phyloP scores from a whole-genome alignment of 2,329 filamentous ascomycete species.

The Byssochlamys sp. region DNA sequence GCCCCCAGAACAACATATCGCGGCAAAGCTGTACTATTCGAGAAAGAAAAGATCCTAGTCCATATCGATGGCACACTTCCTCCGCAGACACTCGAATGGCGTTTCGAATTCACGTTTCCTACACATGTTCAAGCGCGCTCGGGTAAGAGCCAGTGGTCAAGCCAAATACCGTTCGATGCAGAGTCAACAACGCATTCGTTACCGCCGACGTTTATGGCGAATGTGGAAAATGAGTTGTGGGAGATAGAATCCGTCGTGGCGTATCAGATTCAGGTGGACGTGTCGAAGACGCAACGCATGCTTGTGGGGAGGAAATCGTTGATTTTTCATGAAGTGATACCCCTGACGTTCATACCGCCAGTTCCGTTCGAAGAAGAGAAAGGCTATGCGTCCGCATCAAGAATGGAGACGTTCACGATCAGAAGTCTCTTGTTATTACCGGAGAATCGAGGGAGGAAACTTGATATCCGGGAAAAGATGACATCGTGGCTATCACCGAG shows the following conservation, averaged over 20 bases:
- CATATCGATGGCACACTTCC: conserved; percentile 1
- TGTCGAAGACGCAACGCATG: conserved; percentile 3
- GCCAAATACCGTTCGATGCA: conserved; percentile 4
- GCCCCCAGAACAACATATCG: conserved; percentile 7
- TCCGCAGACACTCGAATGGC: conserved; percentile 7
- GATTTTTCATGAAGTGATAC: neutral
- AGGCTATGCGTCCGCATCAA: neutral
- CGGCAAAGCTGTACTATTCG: conserved; percentile 10
- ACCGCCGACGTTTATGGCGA: conserved; percentile 6
- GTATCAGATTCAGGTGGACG: conserved; percentile 6
- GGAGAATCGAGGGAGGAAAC: conserved; percentile 6
- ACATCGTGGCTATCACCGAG: conserved; percentile 7
- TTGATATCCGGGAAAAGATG: conserved; percentile 6
- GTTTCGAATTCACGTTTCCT: conserved; percentile 6
- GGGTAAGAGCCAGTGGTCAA: conserved; percentile 2
- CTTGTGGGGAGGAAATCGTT: neutral
- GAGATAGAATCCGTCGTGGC: conserved; percentile 4
- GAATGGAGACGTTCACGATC: neutral
- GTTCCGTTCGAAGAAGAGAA: neutral
- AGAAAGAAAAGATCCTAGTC: conserved; percentile 6
- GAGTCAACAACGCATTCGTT: conserved; percentile 5
- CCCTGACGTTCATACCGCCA: neutral
- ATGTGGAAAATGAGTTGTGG: conserved; percentile 2
- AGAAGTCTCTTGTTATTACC: conserved; percentile 6
- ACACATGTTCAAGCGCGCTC: conserved; percentile 1